Conservation (phyloP, 352 stramenopile genomes). For the Saprolegnia diclina region DNA sequence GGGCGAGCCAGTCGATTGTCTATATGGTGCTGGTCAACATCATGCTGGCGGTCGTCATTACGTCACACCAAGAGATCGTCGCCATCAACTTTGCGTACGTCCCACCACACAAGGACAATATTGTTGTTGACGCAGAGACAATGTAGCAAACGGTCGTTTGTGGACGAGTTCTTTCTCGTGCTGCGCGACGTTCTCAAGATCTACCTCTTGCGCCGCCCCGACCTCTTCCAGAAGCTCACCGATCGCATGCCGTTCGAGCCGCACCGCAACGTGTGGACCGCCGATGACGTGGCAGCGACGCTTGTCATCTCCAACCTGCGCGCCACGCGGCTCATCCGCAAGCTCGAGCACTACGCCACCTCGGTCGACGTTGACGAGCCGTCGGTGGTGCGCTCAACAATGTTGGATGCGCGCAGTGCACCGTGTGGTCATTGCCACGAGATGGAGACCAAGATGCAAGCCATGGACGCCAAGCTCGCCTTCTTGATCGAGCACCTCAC, state of each 20-base stretch:
- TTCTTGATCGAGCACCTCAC: not conserved
- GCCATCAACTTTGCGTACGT: not conserved
- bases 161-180: not conserved
- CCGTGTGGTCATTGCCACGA: not conserved
- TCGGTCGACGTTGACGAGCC: not conserved
- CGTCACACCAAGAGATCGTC: slow-evolving; percentile 4
- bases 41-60: slow-evolving; percentile 6
- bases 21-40: slow-evolving; percentile 4
- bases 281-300: not conserved
- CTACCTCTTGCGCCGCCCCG: not conserved
- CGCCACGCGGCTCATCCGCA: not conserved
- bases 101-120: no score
- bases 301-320: not conserved
- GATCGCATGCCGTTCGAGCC: not conserved
- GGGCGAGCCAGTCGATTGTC: slow-evolving; percentile 5
- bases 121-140: not conserved
- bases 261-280: not conserved
- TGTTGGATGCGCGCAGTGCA: not conserved
- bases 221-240: not conserved
- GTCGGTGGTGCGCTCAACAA: not conserved
- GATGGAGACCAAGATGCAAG: not conserved
- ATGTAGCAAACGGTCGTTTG: slow-evolving; percentile 8
- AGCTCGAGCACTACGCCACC: not conserved
- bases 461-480: slow-evolving; percentile 1
- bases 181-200: not conserved